These are phyloP conservation scores for Glycine tomentella DNA, from an alignment of 306 rosid species.

Conservation along the genomic window DNA sequence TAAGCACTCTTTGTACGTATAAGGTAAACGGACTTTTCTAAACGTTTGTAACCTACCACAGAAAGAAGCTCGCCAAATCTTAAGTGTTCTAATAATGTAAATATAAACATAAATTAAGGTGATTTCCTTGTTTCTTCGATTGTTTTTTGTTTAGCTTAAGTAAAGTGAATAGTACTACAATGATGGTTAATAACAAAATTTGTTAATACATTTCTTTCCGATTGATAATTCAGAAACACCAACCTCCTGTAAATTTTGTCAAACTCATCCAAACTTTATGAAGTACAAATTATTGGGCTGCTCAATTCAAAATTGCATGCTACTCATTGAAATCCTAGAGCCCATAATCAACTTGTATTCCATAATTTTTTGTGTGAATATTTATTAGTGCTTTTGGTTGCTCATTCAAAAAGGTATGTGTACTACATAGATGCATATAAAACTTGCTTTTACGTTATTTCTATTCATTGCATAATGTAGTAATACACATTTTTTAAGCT, in stretches of 20 bases:
- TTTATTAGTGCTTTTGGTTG: no score
- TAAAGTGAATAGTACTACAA: background rate
- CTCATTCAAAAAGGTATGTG: no score
- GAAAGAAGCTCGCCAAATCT: background rate
- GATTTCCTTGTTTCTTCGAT: background rate
- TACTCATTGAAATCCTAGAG: no score
- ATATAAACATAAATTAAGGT: background rate
- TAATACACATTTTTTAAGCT: no score
- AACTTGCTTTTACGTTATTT: no score
- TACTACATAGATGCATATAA: no score
- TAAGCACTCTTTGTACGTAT: background rate
- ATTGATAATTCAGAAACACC: background rate
- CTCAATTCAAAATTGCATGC: no score
- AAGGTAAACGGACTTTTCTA: background rate
- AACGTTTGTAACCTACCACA: background rate
- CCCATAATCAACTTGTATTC: no score
- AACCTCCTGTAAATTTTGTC: background rate
- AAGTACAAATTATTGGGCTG: no score
- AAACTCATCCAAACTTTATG: background rate
- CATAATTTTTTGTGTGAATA: background rate
- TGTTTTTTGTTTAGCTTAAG: background rate
- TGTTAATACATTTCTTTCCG: slow-evolving; percentile 22
- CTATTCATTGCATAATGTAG: no score
- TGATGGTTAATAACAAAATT: background rate
- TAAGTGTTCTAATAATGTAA: background rate